Base-by-base conservation (phyloP, 495 filamentous ascomycete species). In the Penicillium roqueforti region DNA sequence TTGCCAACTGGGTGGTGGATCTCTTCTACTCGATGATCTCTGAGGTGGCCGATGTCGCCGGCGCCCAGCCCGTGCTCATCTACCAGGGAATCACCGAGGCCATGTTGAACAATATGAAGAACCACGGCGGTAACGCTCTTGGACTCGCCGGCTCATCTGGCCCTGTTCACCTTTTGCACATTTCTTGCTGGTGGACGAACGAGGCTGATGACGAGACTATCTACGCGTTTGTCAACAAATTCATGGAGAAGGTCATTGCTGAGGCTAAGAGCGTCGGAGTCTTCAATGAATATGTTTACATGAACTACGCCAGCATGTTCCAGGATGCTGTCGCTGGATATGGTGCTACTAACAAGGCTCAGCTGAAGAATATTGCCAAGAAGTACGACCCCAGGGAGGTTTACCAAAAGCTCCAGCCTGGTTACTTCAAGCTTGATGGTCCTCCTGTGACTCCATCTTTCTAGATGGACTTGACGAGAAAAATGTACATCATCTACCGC, bases 251-350 rank as follows among this genome's bases (percentile, higher is more conserved):
- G 42, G 54, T 59, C 11, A 46, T 52, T 14, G 66, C 66, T 6
- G 57, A 75, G 20, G 76, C 82, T 1, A 68, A 76, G 51, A 57
- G 52, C 14, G 55, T 73, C 40, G 69, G 70, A 0, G 16, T 81
- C 22, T 62, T 70, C 36, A 63, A 82, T 47, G 69, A 76, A 31
- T 88, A 79, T 48, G 60, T 86, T 25, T 86, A 87, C 56, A 73
- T 82, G 55, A 82, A 83, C 52, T 78, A 78, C 43, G 75, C 73
- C 3, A 62, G 67, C 25, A 54, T 62, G 59, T 67, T 61, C 41
- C 69, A 75, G 42, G 61, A 68, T 50, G 69, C 74, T 4, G 65
- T 81, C 47, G 56, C 54, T 10, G 61, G 70, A 7, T 79, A 76
- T 48, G 72, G 73, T 0, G 52, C 41, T 13, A 52, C 49, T 4